Percentiles rank a stretch among this genome's conserved stretches.
phyloP scores from a whole-genome alignment of 176 grass and related monocot species.

The Rhipidocladum racemiflorum region DNA sequence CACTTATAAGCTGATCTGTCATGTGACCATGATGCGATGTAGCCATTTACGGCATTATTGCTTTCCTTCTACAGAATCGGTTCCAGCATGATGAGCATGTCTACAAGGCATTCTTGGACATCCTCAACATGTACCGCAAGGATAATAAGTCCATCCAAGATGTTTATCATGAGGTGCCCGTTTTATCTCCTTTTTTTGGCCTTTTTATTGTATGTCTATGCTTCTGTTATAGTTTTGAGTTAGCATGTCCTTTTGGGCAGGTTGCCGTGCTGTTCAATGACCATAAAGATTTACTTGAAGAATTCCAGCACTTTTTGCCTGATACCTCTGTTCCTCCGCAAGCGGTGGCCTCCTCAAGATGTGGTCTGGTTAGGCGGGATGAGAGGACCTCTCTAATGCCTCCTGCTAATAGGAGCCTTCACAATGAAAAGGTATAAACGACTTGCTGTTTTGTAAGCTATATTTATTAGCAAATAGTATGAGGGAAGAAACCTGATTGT shows the following conservation, averaged over 20 bases:
- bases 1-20: not conserved
- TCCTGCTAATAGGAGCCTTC: slow-evolving; percentile 39
- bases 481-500: not conserved
- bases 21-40: not conserved
- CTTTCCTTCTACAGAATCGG: slow-evolving; percentile 61
- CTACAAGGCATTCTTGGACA: slow-evolving; percentile 97
- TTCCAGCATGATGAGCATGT: slow-evolving; percentile 90
- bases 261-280: slow-evolving; percentile 72
- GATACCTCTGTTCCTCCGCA: slow-evolving; percentile 70
- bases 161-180: slow-evolving; percentile 83
- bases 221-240: not conserved
- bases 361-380: slow-evolving; percentile 49
- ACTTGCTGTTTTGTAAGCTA: not conserved
- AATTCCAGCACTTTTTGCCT: slow-evolving; percentile 95
- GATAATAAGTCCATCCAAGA: slow-evolving; percentile 98
- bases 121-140: slow-evolving; percentile 99
- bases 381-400: slow-evolving; percentile 69
- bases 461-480: not conserved
- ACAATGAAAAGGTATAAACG: slow-evolving; percentile 72
- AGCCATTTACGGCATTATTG: not conserved
- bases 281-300: slow-evolving; percentile 90
- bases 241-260: slow-evolving; percentile 39
- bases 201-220: not conserved
- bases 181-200: not conserved
- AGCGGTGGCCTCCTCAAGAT: slow-evolving; percentile 47